A percentile compares a stretch with the other conserved stretches of the same genome.
phyloP scores from a whole-genome alignment of 495 filamentous ascomycete species.

The Podospora pseudopauciseta region DNA sequence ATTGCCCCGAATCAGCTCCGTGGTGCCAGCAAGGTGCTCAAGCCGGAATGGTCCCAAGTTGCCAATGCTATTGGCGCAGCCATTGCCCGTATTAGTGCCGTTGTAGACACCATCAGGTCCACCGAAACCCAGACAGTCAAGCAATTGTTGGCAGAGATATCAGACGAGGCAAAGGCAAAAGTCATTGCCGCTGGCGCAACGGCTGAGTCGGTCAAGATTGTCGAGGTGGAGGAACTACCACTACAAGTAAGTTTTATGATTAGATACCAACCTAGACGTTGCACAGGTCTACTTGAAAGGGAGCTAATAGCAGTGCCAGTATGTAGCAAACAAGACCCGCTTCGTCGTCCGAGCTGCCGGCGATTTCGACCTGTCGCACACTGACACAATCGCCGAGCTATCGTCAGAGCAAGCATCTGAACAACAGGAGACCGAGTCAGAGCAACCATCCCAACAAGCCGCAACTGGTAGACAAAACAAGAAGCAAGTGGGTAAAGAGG shows the following conservation, averaged over 20 bases:
- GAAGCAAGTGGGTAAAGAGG: background rate
- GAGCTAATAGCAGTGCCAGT: constrained; percentile 24
- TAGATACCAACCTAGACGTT: background rate
- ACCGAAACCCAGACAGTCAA: constrained; percentile 27
- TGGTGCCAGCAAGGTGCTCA: constrained; percentile 35
- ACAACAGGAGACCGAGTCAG: constrained; percentile 19
- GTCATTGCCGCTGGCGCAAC: constrained; percentile 45
- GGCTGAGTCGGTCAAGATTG: constrained; percentile 23
- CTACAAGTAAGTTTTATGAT: constrained; percentile 19
- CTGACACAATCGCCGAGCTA: constrained; percentile 24
- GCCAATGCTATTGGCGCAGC: constrained; percentile 59
- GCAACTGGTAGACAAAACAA: background rate
- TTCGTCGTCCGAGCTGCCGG: constrained; percentile 50
- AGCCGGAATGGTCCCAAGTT: constrained; percentile 39
- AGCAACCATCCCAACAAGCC: no score
- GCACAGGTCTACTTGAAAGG: background rate
- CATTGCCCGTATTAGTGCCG: constrained; percentile 49
- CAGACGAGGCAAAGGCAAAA: constrained; percentile 28
- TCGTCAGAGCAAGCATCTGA: constrained; percentile 19
- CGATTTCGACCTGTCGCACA: constrained; percentile 46
- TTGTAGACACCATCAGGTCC: constrained; percentile 38
- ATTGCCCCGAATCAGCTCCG: constrained; percentile 33
- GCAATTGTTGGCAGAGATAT: constrained; percentile 33
- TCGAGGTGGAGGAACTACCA: constrained; percentile 26
- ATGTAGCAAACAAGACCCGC: constrained; percentile 50